A percentile compares a stretch with the other conserved stretches of the same genome.
phyloP scores from a whole-genome alignment of 768 basidiomycete genomes.

The Hemileccinum impolitum region DNA sequence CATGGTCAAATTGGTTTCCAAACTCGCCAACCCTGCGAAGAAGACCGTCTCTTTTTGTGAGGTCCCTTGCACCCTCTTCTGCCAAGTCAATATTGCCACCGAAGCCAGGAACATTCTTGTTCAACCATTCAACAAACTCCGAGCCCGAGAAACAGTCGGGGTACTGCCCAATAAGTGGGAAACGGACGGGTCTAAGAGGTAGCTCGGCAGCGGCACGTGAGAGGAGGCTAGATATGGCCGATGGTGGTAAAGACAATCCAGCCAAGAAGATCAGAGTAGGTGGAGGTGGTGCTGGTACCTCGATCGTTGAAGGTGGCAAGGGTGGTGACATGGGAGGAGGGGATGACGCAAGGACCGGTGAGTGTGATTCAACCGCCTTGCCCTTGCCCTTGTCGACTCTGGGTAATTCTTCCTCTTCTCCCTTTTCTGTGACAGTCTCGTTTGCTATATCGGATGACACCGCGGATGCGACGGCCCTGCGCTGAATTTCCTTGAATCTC shows the following conservation, averaged over 20 bases:
- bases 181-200: constrained; percentile 65
- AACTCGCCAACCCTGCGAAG: constrained; percentile 77
- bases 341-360: constrained; percentile 38
- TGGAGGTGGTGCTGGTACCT: constrained; percentile 39
- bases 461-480: constrained; percentile 40
- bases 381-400: constrained; percentile 86
- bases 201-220: constrained; percentile 68
- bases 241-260: constrained; percentile 64
- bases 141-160: constrained; percentile 85
- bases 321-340: constrained; percentile 66
- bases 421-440: constrained; percentile 31
- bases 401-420: constrained; percentile 35
- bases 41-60: constrained; percentile 51
- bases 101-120: constrained; percentile 72
- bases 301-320: constrained; percentile 44
- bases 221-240: constrained; percentile 66
- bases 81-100: constrained; percentile 75
- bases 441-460: constrained; percentile 20
- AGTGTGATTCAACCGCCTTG: constrained; percentile 47
- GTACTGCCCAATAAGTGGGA: constrained; percentile 82
- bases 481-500: constrained; percentile 78
- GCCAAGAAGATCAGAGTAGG: constrained; percentile 66
- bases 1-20: constrained; percentile 76
- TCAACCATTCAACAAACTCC: constrained; percentile 84
- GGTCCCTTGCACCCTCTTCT: constrained; percentile 61